A percentile compares a stretch with the other conserved stretches of the same genome.
phyloP scores from a whole-genome alignment of 2,329 filamentous ascomycete species.

The Dactylellina sp. region DNA sequence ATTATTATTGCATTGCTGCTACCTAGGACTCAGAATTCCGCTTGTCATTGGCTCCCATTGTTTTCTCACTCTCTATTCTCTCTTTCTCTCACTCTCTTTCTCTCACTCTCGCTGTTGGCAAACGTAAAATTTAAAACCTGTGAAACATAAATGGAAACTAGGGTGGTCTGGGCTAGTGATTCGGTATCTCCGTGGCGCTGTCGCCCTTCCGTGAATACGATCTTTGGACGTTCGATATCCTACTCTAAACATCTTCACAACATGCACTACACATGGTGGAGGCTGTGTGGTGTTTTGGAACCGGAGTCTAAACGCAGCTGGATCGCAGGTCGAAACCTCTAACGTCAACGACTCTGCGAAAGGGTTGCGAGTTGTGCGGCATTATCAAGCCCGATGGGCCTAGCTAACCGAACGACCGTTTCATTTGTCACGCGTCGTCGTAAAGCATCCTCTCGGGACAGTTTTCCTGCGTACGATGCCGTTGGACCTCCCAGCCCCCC shows the following conservation, averaged over 20 bases:
- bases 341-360: constrained; percentile 6
- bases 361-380: constrained; percentile 45
- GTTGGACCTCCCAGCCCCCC: constrained; percentile 9
- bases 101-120: background rate
- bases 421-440: constrained; percentile 11
- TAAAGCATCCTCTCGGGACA: background rate
- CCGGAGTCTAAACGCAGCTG: background rate
- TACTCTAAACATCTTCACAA: too few species aligned
- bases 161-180: too few species aligned
- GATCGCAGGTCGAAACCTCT: constrained; percentile 6
- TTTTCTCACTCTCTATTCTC: too few species aligned
- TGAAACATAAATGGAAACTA: constrained; percentile 2
- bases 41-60: background rate
- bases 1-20: background rate
- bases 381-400: too few species aligned
- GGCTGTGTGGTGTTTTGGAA: constrained; percentile 30
- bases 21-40: background rate
- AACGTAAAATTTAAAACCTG: background rate
- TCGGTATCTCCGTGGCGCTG: background rate
- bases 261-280: too few species aligned
- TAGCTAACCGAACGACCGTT: constrained; percentile 26
- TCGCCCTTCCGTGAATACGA: background rate
- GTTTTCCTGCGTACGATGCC: too few species aligned
- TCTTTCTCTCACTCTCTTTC: background rate
- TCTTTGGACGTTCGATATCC: background rate